Base-by-base conservation (phyloP, 2,329 filamentous ascomycete species). In the Xylaria sp. region DNA sequence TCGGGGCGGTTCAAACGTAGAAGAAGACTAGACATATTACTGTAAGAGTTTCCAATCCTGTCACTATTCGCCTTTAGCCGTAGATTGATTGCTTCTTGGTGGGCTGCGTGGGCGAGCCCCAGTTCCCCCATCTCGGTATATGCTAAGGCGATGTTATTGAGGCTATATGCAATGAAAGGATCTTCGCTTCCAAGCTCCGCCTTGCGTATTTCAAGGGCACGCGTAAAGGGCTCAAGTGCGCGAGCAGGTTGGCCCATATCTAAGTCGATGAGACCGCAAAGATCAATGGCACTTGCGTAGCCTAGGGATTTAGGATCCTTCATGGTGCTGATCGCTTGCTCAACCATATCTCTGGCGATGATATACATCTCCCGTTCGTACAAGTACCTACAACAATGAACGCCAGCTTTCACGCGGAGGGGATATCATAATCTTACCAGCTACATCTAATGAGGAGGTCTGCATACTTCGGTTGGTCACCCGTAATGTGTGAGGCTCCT, bases 41-140 rank as follows among this genome's bases (percentile, higher is more conserved):
- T 76, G 57, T 77, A 77, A 13, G 74, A 76, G 63, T 78, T 77
- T 6, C 73, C 74, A 46, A 77, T 73, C 25, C 73, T 58, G 55
- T 73, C 71, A 46, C 71, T 74, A 21, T 73, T 72, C 38, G 65
- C 66, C 19, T 64, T 49, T 13, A 72, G 65, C 21, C 74, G 67
- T 44, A 76, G 71, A 9, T 70, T 60, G 54, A 75, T 74, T 13
- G 74, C 73, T 51, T 72, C 63, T 47, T 71, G 54, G 54, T 75
- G 74, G 13, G 64, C 53, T 13, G 65, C 60, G 25, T 68, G 64
- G 2, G 75, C 74, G 21, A 70, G 58, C 1, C 73, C 67, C 7
- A 75, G 65, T 13, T 72, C 65, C 3, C 67, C 68, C 55, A 74
- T 64, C 62, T 76, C 75, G 0, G 75, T 76, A 60, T 72, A 73